These are phyloP conservation scores for Dactylonectria macrodidyma DNA, from an alignment of 2,329 filamentous ascomycete genomes.

Conservation along the genomic window DNA sequence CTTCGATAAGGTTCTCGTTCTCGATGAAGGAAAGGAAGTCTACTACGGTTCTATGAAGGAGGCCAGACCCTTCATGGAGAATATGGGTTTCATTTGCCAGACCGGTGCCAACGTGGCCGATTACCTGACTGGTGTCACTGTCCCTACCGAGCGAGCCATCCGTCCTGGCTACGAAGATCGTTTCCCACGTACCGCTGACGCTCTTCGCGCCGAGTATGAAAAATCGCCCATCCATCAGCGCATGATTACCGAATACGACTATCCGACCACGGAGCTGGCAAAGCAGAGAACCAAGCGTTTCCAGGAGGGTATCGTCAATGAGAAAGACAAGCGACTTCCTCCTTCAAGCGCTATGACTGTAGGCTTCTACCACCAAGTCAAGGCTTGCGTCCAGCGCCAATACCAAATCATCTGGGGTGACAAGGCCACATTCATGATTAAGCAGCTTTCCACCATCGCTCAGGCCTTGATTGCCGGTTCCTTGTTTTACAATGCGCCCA, in stretches of 20 bases:
- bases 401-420: conserved; percentile 78
- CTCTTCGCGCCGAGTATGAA: conserved; percentile 65
- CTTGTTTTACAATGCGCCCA: conserved; percentile 76
- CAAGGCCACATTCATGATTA: conserved; percentile 74
- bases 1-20: conserved; percentile 79
- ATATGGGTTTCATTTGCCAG: conserved; percentile 73
- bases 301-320: conserved; percentile 63
- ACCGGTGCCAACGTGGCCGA: conserved; percentile 76
- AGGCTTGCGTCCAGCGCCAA: conserved; percentile 69
- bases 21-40: conserved; percentile 76
- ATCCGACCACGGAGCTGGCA: conserved; percentile 65
- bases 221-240: conserved; percentile 63
- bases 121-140: conserved; percentile 76
- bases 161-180: conserved; percentile 54
- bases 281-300: conserved; percentile 68
- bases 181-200: conserved; percentile 62
- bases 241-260: conserved; percentile 71
- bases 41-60: conserved; percentile 74
- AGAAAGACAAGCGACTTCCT: conserved; percentile 69
- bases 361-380: conserved; percentile 68
- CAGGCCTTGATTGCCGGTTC: conserved; percentile 77
- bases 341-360: conserved; percentile 70
- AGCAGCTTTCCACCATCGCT: conserved; percentile 69
- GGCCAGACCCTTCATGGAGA: conserved; percentile 76
- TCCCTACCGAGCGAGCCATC: conserved; percentile 78